Base-by-base conservation (phyloP, 2,329 filamentous ascomycete species). In the Orbilia quercus region DNA sequence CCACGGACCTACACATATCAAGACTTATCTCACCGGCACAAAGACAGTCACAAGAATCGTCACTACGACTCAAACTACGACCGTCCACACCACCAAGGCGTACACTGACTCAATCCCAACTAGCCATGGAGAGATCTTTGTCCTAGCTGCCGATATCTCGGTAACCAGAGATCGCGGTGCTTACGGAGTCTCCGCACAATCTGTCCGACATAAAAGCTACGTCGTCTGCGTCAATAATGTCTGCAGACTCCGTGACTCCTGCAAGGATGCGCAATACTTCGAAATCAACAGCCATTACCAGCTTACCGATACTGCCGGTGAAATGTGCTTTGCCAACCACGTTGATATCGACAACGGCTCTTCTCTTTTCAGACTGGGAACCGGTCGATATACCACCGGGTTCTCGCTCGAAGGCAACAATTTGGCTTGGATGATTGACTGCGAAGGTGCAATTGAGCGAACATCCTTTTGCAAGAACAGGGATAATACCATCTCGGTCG, bases 51-150 rank as follows among this genome's bases (percentile, higher is more conserved):
- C 55, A 9, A 47, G 34, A 4, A 54, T 50, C 22, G 38, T 62
- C 5, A 70, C 67, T 11, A 65, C 67, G 25, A 58, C 53, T n/a
- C 51, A 51, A 28, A 71, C 63, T 9, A 67, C 51, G 20, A 67
- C 44, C 2, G 20, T 1, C 40, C 14, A 20, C 5, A 28, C 1
- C 25, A 47, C 47, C 18, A 40, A 38, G 50, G 38, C 28, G 36
- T 16, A 14, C 2, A 50, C 22, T 2, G 45, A 12, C 12, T 3
- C 38, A 2, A 14, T 12, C 7, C 25, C 16, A 14, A 54, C 23
- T 42, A 16, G 12, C 38, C 25, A 12, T 34, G 50, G 25, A 14
- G 50, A 63, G 0, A 23, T 50, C 14, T 72, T 72, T 38, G 48
- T 38, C 22, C 59, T 72, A 12, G 67, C 51, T 38, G 48, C 51